phyloP scores from a whole-genome alignment of 148 eudicot genomes.

The Hydrangea macrophylla region DNA sequence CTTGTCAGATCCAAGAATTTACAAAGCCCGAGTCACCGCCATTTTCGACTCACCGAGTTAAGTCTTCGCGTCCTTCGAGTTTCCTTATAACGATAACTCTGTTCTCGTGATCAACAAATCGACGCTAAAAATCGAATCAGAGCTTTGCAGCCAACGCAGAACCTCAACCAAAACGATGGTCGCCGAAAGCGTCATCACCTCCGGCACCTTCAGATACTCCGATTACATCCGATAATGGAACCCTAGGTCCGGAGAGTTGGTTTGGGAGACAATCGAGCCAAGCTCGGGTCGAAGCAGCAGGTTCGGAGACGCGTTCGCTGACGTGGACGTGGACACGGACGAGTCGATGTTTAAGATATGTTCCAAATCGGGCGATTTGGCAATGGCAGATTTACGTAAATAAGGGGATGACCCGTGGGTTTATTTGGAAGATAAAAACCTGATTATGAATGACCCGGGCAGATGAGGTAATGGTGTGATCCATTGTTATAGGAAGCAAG shows the following conservation, averaged over 20 bases:
- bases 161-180: constrained; percentile 49
- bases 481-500: constrained; percentile 60
- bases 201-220: constrained; percentile 72
- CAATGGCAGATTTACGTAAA: constrained; percentile 69
- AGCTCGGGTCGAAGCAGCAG: constrained; percentile 64
- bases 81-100: constrained; percentile 61
- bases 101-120: constrained; percentile 45
- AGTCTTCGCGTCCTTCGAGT: constrained; percentile 59
- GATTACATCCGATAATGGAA: constrained; percentile 80
- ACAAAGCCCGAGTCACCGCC: constrained; percentile 58
- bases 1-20: constrained; percentile 53
- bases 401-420: constrained; percentile 77
- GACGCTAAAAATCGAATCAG: constrained; percentile 35
- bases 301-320: constrained; percentile 75
- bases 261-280: constrained; percentile 83
- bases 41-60: constrained; percentile 35
- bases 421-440: constrained; percentile 71
- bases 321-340: constrained; percentile 57
- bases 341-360: constrained; percentile 61
- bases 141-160: constrained; percentile 58
- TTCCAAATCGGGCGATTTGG: constrained; percentile 69
- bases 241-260: constrained; percentile 40
- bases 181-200: constrained; percentile 36
- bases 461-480: constrained; percentile 33
- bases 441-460: constrained; percentile 40